Conservation (phyloP, 495 filamentous ascomycete genomes). For the Penicillium maclennaniae region DNA sequence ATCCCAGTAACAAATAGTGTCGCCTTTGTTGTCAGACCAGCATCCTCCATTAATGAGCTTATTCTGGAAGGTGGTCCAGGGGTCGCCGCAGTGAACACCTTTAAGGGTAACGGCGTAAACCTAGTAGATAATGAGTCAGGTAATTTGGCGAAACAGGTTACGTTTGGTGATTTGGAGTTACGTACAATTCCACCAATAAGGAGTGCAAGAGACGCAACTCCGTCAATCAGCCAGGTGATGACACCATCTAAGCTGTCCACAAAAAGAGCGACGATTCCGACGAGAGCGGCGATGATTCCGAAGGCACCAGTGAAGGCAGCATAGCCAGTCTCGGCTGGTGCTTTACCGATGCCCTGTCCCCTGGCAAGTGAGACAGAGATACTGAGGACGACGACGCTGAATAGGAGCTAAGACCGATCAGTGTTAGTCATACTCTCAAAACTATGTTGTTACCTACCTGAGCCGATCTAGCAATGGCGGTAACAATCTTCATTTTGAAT, state of each 20-base stretch:
- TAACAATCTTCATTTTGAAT: slow-evolving; percentile 3
- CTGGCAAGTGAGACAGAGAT: slow-evolving; percentile 45
- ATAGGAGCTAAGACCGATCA: slow-evolving; percentile 34
- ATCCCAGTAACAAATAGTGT: slow-evolving; percentile 11
- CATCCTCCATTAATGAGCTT: slow-evolving; percentile 13
- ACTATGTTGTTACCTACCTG: background rate
- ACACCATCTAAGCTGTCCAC: slow-evolving; percentile 36
- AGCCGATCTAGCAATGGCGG: background rate
- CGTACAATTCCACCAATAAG: slow-evolving; percentile 54
- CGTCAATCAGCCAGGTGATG: slow-evolving; percentile 41
- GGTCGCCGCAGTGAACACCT: slow-evolving; percentile 7
- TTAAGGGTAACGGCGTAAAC: slow-evolving; percentile 43
- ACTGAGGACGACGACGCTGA: slow-evolving; percentile 43
- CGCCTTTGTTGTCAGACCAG: slow-evolving; percentile 2
- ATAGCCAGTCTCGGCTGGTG: slow-evolving; percentile 41
- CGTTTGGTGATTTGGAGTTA: slow-evolving; percentile 6
- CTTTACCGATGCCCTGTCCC: slow-evolving; percentile 31
- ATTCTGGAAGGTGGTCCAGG: slow-evolving; percentile 1
- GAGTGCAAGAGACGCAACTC: slow-evolving; percentile 38
- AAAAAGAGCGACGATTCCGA: slow-evolving; percentile 38
- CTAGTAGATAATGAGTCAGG: slow-evolving; percentile 19
- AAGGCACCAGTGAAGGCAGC: slow-evolving; percentile 46
- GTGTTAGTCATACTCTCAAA: background rate
- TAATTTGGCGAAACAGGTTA: background rate
- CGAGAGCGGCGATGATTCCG: slow-evolving; percentile 38